A percentile compares a stretch with the other conserved stretches of the same genome.
Evolutionary conservation across 139 green algal genomes (phyloP).

Genomic region (Coccomyxa sp.): DNA sequence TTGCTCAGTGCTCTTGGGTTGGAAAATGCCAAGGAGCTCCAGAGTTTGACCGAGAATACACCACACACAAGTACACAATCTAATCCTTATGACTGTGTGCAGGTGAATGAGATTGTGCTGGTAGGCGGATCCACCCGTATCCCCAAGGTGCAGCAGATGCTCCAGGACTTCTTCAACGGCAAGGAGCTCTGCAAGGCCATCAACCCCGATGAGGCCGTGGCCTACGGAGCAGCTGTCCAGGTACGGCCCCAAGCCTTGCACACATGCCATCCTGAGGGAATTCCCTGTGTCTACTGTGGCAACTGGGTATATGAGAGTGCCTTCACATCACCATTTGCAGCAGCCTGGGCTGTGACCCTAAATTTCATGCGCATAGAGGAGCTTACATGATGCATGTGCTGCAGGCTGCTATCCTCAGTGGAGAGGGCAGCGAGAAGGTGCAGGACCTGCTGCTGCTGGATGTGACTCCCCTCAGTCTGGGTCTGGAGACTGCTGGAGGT

Average conservation of each 20-base stretch:
- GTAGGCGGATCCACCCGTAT: constrained; percentile 96
- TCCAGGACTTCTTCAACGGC: constrained; percentile 99
- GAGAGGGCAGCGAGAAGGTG: constrained; percentile 90
- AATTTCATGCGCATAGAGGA: too few relatives aligned
- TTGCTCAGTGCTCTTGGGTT: too few relatives aligned
- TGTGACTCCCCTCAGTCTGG: constrained; percentile 91
- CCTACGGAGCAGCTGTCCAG: constrained; percentile 95
- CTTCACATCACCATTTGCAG: too few relatives aligned
- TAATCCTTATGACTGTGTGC: not conserved
- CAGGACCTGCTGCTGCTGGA: constrained; percentile 98
- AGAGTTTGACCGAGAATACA: too few relatives aligned
- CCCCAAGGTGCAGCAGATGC: constrained; percentile 96
- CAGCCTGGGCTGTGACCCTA: too few relatives aligned
- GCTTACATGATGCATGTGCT: too few relatives aligned
- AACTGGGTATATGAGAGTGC: too few relatives aligned
- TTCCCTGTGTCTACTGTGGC: too few relatives aligned
- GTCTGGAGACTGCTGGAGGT: constrained; percentile 93
- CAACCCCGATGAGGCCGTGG: constrained; percentile 99
- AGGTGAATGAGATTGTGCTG: constrained; percentile 90
- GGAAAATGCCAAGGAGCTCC: too few relatives aligned
- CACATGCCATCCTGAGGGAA: too few relatives aligned
- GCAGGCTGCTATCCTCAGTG: constrained; percentile 93
- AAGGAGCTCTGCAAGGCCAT: constrained; percentile 99
- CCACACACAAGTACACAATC: too few relatives aligned
- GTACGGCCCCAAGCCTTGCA: constrained; percentile 14